Conservation (phyloP, 257 asterid genomes). For the Solanum commersonii region DNA sequence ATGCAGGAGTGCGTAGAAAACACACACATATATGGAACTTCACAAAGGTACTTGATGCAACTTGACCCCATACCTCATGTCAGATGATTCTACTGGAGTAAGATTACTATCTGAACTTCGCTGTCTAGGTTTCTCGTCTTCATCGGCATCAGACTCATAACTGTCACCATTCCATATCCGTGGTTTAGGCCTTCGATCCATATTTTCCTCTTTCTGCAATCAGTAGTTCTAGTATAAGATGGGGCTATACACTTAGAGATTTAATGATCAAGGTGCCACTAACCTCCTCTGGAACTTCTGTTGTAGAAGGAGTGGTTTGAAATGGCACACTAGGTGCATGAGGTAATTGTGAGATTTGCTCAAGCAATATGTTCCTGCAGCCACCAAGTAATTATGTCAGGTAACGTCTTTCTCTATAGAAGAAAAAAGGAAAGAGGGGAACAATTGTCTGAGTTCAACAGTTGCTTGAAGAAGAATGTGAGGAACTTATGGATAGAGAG, state of each 20-base stretch:
- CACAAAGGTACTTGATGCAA: neutral
- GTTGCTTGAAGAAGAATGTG: neutral
- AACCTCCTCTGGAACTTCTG: slow-evolving; percentile 76
- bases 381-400: neutral
- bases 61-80: slow-evolving; percentile 35
- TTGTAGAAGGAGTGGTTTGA: slow-evolving; percentile 54
- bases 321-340: slow-evolving; percentile 84
- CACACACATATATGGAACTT: neutral
- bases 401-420: neutral
- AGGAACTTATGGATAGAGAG: neutral
- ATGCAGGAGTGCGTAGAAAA: neutral
- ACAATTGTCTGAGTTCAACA: neutral
- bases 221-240: neutral
- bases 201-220: slow-evolving; percentile 56
- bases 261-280: slow-evolving; percentile 4
- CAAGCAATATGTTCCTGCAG: slow-evolving; percentile 67
- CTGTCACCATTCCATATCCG: slow-evolving; percentile 81
- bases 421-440: neutral
- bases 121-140: slow-evolving; percentile 30
- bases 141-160: slow-evolving; percentile 68
- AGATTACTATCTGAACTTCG: slow-evolving; percentile 34
- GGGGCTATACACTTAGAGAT: neutral
- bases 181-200: slow-evolving; percentile 77
- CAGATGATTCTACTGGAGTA: slow-evolving; percentile 18
- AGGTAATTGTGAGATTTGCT: slow-evolving; percentile 61